Conservation (phyloP, 108 stramenopile species). For the Pseudonitzschia multiseries region DNA sequence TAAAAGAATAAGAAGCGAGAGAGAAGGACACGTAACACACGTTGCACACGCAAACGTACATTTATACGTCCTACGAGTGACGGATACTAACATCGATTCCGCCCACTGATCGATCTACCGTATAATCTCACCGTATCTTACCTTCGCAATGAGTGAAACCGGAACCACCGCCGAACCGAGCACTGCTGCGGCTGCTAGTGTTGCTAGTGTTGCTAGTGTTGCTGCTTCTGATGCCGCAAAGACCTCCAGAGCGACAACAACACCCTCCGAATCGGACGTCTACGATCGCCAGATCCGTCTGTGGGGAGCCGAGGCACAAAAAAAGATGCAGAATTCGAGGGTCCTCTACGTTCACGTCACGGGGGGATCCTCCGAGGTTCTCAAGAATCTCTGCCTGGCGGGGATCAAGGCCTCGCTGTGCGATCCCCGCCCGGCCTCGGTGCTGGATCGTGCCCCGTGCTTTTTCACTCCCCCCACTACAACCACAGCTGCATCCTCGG, state of each 20-base stretch:
- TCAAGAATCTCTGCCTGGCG: conserved; percentile 93
- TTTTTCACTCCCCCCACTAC: conserved; percentile 23
- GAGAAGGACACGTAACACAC: no score
- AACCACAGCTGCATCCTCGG: no score
- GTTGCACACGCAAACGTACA: no score
- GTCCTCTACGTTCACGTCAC: conserved; percentile 90
- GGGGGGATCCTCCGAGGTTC: conserved; percentile 80
- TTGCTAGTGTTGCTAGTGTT: no score
- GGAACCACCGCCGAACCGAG: no score
- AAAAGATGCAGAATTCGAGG: conserved; percentile 83
- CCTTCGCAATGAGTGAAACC: no score
- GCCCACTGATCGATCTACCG: no score
- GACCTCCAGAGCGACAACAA: background rate
- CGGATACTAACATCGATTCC: no score
- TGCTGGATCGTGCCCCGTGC: conserved; percentile 6
- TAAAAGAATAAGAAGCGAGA: no score
- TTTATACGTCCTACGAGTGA: no score
- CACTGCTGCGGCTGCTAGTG: no score
- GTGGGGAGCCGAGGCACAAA: conserved; percentile 95
- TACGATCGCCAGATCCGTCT: conserved; percentile 97
- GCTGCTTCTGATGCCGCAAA: background rate
- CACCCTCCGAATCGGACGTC: conserved; percentile 54
- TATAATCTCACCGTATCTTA: no score
- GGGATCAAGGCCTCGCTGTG: conserved; percentile 84
- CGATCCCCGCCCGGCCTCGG: conserved; percentile 56